Evolutionary conservation across 1,139 yeast species (phyloP), one percentile per base, ranked within the genome.

Genomic region (Eremothecium gossypii): DNA sequence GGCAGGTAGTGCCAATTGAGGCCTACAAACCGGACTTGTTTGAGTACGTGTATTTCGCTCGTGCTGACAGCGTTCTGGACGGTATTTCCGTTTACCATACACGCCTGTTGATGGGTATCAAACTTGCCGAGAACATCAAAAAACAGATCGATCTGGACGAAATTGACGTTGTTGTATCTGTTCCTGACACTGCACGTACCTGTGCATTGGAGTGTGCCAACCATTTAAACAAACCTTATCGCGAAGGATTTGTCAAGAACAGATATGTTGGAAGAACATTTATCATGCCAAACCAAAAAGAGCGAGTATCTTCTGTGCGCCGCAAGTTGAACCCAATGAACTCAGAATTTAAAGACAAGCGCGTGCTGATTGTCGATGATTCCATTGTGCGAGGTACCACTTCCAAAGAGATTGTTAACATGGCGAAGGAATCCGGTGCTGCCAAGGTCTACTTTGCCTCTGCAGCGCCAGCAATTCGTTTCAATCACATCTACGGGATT

Each of bases 391-490:
- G 98, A 64, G 98, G 98, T 49, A 91, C 98, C 29, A 91, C 98
- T 1, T 87, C 96, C 6, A 83, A 79, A 63, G 98, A 91, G 66
- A 91, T 91, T 54, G 95, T 93, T 27, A 84, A 80, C 54, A 91
- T 91, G 98, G 98, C 98, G 10, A 77, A 84, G 56, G 98, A 91
- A 64, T 96, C 97, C 4, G 98, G 98, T 43, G 98, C 98, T 33
- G 79, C 76, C 47, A 80, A 79, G 52, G 98, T 91, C 12, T 91
- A 77, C 62, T 83, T 93, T 64, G 98, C 98, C 0, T 84, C 95
- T 14, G 93, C 97, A 61, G 95, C 98, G 23, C 98, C 98, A 30
- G 95, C 96, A 27, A 91, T 91, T 58, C 77, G 98, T 64, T 79
- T 73, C 66, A 91, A 91, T 67, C 98, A 91, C 63, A 86, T 91